Base-by-base conservation (phyloP, 2,329 filamentous ascomycete species). In the Westerdykella sp. region DNA sequence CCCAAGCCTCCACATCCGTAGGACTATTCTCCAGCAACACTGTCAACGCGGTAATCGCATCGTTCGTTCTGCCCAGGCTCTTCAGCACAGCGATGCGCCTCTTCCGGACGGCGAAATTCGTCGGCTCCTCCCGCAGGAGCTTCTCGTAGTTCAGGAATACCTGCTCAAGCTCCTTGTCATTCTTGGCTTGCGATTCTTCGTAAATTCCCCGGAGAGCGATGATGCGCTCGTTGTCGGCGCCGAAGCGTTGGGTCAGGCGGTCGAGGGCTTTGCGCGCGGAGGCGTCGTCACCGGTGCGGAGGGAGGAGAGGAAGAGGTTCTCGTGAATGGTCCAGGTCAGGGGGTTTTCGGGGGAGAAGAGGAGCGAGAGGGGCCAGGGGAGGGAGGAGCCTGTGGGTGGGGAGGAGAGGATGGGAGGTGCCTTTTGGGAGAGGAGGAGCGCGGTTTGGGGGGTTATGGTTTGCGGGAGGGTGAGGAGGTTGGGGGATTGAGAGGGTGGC, bases 1-100 rank as follows among this genome's bases (percentile, higher is more conserved):
- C 80, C 93, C 93, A 98, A 9, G 86, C 83, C 71, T 98, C 93
- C 5, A 84, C 83, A 70, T 98, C 93, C 1, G 87, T 95, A 2
- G 93, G 90, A 42, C 83, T 85, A 48, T 84, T 82, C 60, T 94
- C 85, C 37, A 98, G 72, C 22, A 97, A 75, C 44, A 82, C 76
- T 48, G 83, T 81, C 45, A 97, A 70, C 22, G 84, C 81, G 25
- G 79, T 71, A 36, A 90, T 85, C 1, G 93, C 87, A 50, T 96
- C 88, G 1, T 77, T 59, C 1, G 73, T 72, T 56, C 80, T 81
- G 23, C 81, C 82, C 66, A 94, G 75, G 22, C 84, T 85, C 54
- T 82, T 81, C 45, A 97, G 72, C 30, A 97, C 75, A 5, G 89
- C 85, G 46, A 91, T 80, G 37, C 86, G 80, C 49, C 93, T 79